Evolutionary conservation across 495 filamentous ascomycete genomes (phyloP).

Genomic region (Podospora didyma): DNA sequence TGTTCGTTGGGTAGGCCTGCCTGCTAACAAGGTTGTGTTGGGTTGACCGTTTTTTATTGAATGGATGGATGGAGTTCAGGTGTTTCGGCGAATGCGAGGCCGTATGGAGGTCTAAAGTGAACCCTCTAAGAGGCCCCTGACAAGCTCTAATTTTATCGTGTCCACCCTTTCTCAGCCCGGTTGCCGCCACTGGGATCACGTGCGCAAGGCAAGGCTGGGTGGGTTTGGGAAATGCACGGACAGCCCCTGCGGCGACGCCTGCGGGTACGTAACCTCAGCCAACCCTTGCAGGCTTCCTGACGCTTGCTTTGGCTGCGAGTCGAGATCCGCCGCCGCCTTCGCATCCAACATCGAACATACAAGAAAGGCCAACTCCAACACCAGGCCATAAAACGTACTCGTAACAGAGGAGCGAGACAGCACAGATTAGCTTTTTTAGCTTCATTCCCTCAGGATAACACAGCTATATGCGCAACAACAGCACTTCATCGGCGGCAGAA

Average conservation of each 20-base stretch:
- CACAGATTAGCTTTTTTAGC: not conserved
- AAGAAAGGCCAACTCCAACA: not conserved
- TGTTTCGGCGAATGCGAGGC: no score
- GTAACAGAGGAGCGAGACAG: not conserved
- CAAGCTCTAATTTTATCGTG: no score
- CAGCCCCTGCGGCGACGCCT: conserved; percentile 9
- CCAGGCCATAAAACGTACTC: not conserved
- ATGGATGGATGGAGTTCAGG: not conserved
- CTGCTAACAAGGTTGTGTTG: no score
- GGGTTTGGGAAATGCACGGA: conserved; percentile 7
- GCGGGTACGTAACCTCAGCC: conserved; percentile 7
- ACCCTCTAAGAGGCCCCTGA: no score
- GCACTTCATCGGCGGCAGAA: not conserved
- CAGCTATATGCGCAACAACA: not conserved
- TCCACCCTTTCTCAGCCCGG: no score
- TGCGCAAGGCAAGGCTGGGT: not conserved
- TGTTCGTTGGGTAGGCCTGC: not conserved
- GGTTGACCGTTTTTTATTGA: not conserved
- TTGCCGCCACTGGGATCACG: no score
- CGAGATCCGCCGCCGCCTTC: not conserved
- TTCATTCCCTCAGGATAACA: no score
- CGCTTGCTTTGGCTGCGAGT: not conserved
- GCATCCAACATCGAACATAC: not conserved
- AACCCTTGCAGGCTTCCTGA: not conserved
- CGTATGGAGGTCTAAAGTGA: no score